These are phyloP conservation scores for Ophiostoma ulmi DNA, from an alignment of 2,329 filamentous ascomycete genomes.

Conservation along the genomic window DNA sequence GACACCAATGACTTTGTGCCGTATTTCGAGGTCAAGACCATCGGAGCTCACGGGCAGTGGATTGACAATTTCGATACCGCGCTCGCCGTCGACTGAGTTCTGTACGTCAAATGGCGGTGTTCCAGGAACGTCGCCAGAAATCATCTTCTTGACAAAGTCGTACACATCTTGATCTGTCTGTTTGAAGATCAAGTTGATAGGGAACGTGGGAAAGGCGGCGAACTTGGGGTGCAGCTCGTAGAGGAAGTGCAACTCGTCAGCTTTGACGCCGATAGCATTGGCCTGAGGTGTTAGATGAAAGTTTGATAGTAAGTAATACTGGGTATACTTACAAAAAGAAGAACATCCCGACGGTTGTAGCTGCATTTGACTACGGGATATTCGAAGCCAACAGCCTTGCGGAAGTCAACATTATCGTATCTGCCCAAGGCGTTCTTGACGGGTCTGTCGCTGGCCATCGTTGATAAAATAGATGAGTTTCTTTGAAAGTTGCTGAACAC, in stretches of 20 bases:
- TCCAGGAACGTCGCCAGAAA: slow-evolving; percentile 36
- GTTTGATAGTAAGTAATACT: too few species aligned
- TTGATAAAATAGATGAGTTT: background rate
- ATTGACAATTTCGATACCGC: slow-evolving; percentile 38
- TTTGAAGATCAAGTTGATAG: slow-evolving; percentile 44
- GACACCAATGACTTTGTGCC: slow-evolving; percentile 39
- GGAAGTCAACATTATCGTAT: slow-evolving; percentile 41
- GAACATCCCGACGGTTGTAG: slow-evolving; percentile 42
- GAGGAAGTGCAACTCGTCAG: slow-evolving; percentile 41
- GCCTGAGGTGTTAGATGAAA: slow-evolving; percentile 29
- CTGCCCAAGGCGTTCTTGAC: slow-evolving; percentile 37
- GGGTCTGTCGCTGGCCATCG: slow-evolving; percentile 30
- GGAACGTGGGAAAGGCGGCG: slow-evolving; percentile 44
- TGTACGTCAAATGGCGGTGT: slow-evolving; percentile 40
- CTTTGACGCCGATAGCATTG: slow-evolving; percentile 38
- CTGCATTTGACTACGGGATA: slow-evolving; percentile 38
- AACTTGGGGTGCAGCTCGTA: slow-evolving; percentile 44
- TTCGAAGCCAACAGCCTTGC: slow-evolving; percentile 37
- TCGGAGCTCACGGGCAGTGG: slow-evolving; percentile 36
- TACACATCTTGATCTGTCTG: slow-evolving; percentile 43
- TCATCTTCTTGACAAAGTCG: slow-evolving; percentile 38
- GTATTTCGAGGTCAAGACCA: slow-evolving; percentile 39
- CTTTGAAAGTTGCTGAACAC: too few species aligned
- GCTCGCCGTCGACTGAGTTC: slow-evolving; percentile 40
- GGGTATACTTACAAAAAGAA: slow-evolving; percentile 36